Percentiles rank a stretch among this genome's conserved stretches.
phyloP scores from a whole-genome alignment of 805 yeast species.

The Candida palmyrensis region DNA sequence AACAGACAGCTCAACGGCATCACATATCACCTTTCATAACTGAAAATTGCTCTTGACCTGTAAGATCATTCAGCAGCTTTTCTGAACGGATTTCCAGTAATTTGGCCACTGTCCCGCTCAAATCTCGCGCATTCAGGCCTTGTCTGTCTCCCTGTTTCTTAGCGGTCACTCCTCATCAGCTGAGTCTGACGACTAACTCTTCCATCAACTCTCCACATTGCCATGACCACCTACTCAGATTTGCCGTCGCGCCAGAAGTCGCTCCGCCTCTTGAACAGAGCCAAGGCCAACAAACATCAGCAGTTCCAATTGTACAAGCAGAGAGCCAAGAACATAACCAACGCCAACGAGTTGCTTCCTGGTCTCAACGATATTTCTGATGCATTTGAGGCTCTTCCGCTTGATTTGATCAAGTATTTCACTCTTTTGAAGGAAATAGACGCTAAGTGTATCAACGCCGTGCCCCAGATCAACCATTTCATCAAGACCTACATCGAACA shows the following conservation, averaged over 20 bases:
- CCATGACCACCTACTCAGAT: background rate
- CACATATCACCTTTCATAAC: too few species aligned
- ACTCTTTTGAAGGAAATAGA: slow-evolving; percentile 90
- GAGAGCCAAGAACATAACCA: slow-evolving; percentile 27
- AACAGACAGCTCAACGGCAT: too few species aligned
- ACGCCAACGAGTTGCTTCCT: slow-evolving; percentile 46
- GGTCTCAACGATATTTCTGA: slow-evolving; percentile 91
- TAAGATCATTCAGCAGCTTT: too few species aligned
- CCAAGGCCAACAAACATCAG: slow-evolving; percentile 9
- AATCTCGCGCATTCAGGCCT: too few species aligned
- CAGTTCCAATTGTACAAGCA: slow-evolving; percentile 29
- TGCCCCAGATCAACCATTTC: slow-evolving; percentile 58
- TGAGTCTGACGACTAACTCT: too few species aligned
- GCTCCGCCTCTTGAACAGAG: slow-evolving; percentile 13
- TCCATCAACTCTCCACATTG: too few species aligned
- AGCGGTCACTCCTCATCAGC: too few species aligned
- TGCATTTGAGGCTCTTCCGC: slow-evolving; percentile 85
- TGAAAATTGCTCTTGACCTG: too few species aligned
- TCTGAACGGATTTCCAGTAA: too few species aligned
- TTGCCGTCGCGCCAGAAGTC: slow-evolving; percentile 25
- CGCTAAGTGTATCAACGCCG: slow-evolving; percentile 78
- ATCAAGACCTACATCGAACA: slow-evolving; percentile 42
- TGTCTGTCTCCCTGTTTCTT: too few species aligned
- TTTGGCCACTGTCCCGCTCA: too few species aligned
- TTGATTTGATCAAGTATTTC: slow-evolving; percentile 75